Base-by-base conservation (phyloP, 163 green algal genomes). In the Chlorella variabilis region DNA sequence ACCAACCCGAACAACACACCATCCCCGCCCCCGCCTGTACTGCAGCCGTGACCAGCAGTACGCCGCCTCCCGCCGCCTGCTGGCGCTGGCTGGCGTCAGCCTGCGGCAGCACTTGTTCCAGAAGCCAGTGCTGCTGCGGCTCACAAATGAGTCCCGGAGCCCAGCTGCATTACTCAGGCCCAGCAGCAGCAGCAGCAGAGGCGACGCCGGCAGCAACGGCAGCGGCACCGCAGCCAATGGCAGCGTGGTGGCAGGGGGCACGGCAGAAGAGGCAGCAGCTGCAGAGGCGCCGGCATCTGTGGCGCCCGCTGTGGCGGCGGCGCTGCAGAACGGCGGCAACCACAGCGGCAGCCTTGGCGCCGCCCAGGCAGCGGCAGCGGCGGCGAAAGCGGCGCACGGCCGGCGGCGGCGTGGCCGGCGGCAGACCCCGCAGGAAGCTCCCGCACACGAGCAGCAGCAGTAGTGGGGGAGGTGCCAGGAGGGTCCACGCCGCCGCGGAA, bases 41-140 rank as follows among this genome's bases (percentile, higher is more conserved):
- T 62, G 78, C 84, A 90, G 81, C 68, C 80, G 77, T 29, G 84
- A 92, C 49, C 88, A 92, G 34, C 87, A 89, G 41, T 97, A 96
- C 61, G 83, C 86, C 20, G 93, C 93, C 11, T 93, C 90, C 0
- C 88, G 85, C 66, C 77, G 75, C n/a, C 75, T 97, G 80, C 81
- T 97, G 81, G 67, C 62, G 9, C 79, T 96, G 84, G 91, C 93
- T 23, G 93, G 93, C 2, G 92, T 97, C 9, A 84, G 68, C 49
- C 48, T 95, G 31, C 80, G 92, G 59, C 93, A 97, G 85, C 91
- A 96, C 81, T 59, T 58, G 38, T 89, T 92, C 18, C 21, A 42
- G 48, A 31, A 62, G 8, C 48, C 59, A 1, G 78, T 93, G 41
- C 63, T 61, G 45, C 79, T 93, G 21, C 51, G 39, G 13, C 80